Evolutionary conservation across 2,329 filamentous ascomycete genomes (phyloP), one percentile per base, ranked within the genome.

Genomic region (Colletotrichum sp.): DNA sequence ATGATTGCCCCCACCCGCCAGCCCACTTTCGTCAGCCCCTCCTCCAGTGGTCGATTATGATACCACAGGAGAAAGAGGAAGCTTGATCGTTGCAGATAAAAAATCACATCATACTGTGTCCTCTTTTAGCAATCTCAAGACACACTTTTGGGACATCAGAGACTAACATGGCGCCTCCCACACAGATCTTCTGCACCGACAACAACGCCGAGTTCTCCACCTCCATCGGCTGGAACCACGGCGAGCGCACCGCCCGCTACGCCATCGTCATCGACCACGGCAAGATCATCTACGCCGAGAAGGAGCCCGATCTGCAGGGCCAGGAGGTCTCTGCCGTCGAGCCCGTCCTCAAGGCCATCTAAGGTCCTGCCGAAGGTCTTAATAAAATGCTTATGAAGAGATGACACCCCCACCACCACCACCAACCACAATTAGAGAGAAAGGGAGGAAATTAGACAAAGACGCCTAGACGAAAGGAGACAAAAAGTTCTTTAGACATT

Each of bases 201-300:
- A 81, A 83, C 77, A 85, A 84, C 69, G 89, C 91, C 77, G 91
- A 90, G 80, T 97, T 97, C 89, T 93, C 91, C 84, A 92, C 93
- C 88, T 89, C 88, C 81, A 90, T 96, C 78, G 95, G 93, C 83
- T 97, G 95, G 95, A 90, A 89, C 76, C 86, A 90, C 61, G 93
- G 92, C 73, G 93, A 94, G 81, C 90, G 95, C 77, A 95, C 94
- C 77, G 91, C 90, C 76, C 90, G 95, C 76, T 97, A 94, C 86
- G 95, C 94, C 79, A 90, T 98, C 83, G 87, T 96, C 79, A 85
- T 97, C 78, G 95, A 96, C 86, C 88, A 97, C 83, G 95, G 95
- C 84, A 96, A 94, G 88, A 89, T 98, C 80, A 88, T 86, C 80
- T 97, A 97, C 83, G 93, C 94, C 74, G 94, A 93, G 85, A 92